Percentiles rank a stretch among this genome's conserved stretches.
Evolutionary conservation across 106 monocot species (phyloP).

Genomic region (Triglochin maritima): DNA sequence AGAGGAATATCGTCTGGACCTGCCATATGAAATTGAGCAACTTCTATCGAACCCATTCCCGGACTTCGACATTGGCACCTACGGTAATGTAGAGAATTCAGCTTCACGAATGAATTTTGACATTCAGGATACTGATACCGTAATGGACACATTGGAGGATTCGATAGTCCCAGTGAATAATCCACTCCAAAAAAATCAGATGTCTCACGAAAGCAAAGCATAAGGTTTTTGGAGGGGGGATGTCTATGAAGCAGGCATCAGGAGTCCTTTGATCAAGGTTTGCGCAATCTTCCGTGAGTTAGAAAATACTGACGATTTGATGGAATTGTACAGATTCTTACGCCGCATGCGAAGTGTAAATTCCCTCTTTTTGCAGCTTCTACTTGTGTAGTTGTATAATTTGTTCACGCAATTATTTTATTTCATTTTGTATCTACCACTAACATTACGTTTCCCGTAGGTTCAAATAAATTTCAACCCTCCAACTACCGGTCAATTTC

Average conservation of each 20-base stretch:
- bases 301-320: neutral
- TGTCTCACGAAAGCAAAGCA: too few relatives aligned
- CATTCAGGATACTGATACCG: conserved; percentile 9
- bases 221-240: too few relatives aligned
- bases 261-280: too few relatives aligned
- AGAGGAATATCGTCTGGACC: neutral
- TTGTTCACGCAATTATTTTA: too few relatives aligned
- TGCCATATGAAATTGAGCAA: neutral
- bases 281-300: too few relatives aligned
- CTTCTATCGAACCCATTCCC: conserved; percentile 9
- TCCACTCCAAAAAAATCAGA: neutral
- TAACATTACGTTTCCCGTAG: too few relatives aligned
- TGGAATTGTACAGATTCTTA: conserved; percentile 4
- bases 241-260: too few relatives aligned
- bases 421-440: too few relatives aligned
- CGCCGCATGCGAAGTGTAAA: neutral
- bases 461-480: too few relatives aligned
- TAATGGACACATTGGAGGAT: conserved; percentile 7
- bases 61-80: conserved; percentile 12
- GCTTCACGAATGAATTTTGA: conserved; percentile 24
- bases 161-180: neutral
- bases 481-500: too few relatives aligned
- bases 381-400: neutral
- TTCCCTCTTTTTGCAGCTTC: neutral
- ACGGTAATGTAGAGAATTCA: conserved; percentile 17